These are phyloP conservation scores for Aspergillus vadensis DNA, from an alignment of 2,329 filamentous ascomycete species.

Conservation along the genomic window DNA sequence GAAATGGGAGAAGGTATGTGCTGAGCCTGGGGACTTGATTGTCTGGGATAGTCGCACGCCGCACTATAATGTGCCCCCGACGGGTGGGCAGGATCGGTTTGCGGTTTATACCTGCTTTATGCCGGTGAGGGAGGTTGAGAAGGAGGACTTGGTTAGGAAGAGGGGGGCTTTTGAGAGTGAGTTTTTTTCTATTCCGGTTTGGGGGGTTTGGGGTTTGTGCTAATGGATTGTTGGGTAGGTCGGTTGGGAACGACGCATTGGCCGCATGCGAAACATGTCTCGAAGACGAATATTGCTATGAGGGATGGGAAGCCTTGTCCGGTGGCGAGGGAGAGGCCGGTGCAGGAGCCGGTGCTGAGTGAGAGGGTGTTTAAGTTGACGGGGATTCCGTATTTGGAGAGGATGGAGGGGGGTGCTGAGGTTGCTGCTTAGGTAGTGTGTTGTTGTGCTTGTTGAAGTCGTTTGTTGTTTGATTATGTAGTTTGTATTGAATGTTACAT, in stretches of 20 bases:
- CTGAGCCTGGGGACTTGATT: constrained; percentile 49
- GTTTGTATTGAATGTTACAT: too few relatives aligned
- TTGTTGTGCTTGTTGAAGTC: too few relatives aligned
- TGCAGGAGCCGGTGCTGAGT: constrained; percentile 43
- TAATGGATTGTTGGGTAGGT: not conserved
- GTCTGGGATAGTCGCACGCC: constrained; percentile 45
- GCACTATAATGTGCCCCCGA: constrained; percentile 45
- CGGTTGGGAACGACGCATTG: constrained; percentile 48
- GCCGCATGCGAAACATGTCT: constrained; percentile 29
- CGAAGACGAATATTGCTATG: constrained; percentile 25
- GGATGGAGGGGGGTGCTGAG: not conserved
- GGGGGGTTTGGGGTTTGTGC: not conserved
- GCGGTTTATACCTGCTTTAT: constrained; percentile 46
- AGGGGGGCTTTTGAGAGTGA: constrained; percentile 43
- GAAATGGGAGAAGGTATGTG: constrained; percentile 40
- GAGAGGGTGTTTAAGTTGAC: constrained; percentile 51
- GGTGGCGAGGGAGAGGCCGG: constrained; percentile 40
- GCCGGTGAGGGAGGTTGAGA: constrained; percentile 44
- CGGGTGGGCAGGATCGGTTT: constrained; percentile 32
- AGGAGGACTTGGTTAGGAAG: constrained; percentile 47
- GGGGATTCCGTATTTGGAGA: constrained; percentile 48
- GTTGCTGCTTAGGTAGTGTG: not conserved
- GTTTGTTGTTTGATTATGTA: too few relatives aligned
- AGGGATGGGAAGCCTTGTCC: constrained; percentile 25
- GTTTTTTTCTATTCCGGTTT: not conserved